Conservation (phyloP, 257 asterid species). For the Solanum piurae region DNA sequence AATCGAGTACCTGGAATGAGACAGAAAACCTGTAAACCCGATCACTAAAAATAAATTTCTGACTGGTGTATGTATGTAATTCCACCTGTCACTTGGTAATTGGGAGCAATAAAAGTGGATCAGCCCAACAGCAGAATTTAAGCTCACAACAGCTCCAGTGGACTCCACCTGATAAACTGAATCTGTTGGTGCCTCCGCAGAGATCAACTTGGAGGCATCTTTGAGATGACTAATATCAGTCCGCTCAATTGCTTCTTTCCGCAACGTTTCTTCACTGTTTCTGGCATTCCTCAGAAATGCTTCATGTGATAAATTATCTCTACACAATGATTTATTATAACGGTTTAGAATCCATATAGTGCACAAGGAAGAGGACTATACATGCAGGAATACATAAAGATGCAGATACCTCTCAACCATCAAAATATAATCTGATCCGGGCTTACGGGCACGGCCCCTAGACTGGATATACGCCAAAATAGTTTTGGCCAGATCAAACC, state of each 20-base stretch:
- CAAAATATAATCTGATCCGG: constrained; percentile 97
- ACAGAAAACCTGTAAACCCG: background rate
- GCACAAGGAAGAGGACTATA: constrained; percentile 6
- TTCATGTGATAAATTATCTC: constrained; percentile 76
- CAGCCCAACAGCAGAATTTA: constrained; percentile 97
- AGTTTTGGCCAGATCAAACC: constrained; percentile 99
- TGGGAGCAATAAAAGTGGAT: constrained; percentile 98
- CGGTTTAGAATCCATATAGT: background rate
- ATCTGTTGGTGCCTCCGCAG: constrained; percentile 50
- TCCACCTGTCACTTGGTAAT: constrained; percentile 91
- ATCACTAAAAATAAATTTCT: background rate
- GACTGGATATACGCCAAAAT: constrained; percentile 97
- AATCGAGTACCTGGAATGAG: constrained; percentile 65
- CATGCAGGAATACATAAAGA: constrained; percentile 1
- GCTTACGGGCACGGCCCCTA: constrained; percentile 98
- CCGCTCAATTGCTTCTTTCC: constrained; percentile 97
- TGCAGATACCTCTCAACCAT: constrained; percentile 91
- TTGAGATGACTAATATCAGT: constrained; percentile 92
- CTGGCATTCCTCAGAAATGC: constrained; percentile 94
- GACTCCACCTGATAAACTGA: constrained; percentile 85
- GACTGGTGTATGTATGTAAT: background rate
- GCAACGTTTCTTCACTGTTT: constrained; percentile 93
- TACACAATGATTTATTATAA: constrained; percentile 22
- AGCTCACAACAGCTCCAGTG: constrained; percentile 99
- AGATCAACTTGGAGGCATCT: constrained; percentile 39